Evolutionary conservation across 1,139 yeast genomes (phyloP).

Genomic region (Pichia sp.): DNA sequence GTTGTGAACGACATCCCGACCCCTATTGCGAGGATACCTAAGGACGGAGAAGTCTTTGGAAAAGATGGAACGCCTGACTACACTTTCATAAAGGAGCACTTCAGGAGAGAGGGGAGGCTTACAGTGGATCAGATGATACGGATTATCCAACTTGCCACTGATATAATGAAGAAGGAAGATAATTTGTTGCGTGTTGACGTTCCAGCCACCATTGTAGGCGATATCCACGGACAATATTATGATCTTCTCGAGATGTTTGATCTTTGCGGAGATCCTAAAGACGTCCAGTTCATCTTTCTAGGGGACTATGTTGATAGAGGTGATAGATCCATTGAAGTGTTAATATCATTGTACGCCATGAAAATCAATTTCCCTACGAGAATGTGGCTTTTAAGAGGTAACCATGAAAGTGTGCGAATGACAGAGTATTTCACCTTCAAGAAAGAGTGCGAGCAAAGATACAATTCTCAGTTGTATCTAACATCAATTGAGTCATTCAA

Average conservation of each 20-base stretch:
- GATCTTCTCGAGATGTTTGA: conserved; percentile 88
- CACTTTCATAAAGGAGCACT: conserved; percentile 66
- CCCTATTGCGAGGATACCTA: conserved; percentile 61
- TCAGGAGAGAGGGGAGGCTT: conserved; percentile 74
- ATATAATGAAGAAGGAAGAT: conserved; percentile 63
- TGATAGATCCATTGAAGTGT: conserved; percentile 95
- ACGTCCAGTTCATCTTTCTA: conserved; percentile 74
- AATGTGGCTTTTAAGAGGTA: conserved; percentile 79
- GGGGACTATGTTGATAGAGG: conserved; percentile 99
- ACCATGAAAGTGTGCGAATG: conserved; percentile 95
- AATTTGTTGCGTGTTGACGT: conserved; percentile 77
- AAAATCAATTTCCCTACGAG: conserved; percentile 69
- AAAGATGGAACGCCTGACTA: conserved; percentile 63
- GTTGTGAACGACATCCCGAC: conserved; percentile 57
- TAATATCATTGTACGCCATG: conserved; percentile 69
- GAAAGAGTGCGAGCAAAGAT: conserved; percentile 89
- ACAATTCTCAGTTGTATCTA: conserved; percentile 70
- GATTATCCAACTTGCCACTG: conserved; percentile 61
- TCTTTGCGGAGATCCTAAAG: conserved; percentile 85
- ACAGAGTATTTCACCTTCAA: conserved; percentile 93
- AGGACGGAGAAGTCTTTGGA: conserved; percentile 60
- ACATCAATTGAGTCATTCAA: conserved; percentile 81
- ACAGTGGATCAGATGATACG: conserved; percentile 62
- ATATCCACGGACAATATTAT: conserved; percentile 91
- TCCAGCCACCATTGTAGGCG: conserved; percentile 95